A percentile compares a stretch with the other conserved stretches of the same genome.
Evolutionary conservation across 2,329 filamentous ascomycete genomes (phyloP).

Genomic region (Nemania diffusa): DNA sequence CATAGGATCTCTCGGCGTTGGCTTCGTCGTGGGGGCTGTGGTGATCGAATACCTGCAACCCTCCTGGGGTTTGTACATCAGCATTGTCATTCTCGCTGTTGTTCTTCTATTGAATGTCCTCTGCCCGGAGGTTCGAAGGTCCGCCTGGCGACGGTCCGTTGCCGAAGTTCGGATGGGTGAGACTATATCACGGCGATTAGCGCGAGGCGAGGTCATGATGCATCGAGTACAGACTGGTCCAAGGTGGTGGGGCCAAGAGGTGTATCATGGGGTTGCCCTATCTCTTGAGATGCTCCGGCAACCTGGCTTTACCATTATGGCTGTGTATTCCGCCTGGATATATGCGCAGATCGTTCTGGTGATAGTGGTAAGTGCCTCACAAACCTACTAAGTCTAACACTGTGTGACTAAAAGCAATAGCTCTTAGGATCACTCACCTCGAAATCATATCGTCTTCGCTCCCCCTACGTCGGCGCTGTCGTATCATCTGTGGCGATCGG

Average conservation of each 20-base stretch:
- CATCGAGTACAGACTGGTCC: slow-evolving; percentile 78
- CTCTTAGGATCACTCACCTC: slow-evolving; percentile 78
- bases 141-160: slow-evolving; percentile 74
- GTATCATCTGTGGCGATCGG: slow-evolving; percentile 75
- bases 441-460: slow-evolving; percentile 70
- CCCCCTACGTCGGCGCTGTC: slow-evolving; percentile 73
- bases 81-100: slow-evolving; percentile 72
- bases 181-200: slow-evolving; percentile 67
- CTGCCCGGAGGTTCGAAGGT: slow-evolving; percentile 76
- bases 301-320: slow-evolving; percentile 76
- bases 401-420: slow-evolving; percentile 36
- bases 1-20: slow-evolving; percentile 75
- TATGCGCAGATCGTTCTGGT: slow-evolving; percentile 80
- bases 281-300: slow-evolving; percentile 77
- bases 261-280: slow-evolving; percentile 75
- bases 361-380: slow-evolving; percentile 60
- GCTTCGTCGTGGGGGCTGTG: slow-evolving; percentile 76
- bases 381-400: not conserved
- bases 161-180: slow-evolving; percentile 68
- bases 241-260: slow-evolving; percentile 80
- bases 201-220: slow-evolving; percentile 79
- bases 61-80: slow-evolving; percentile 80
- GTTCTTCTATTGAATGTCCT: slow-evolving; percentile 76
- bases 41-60: slow-evolving; percentile 74
- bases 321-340: slow-evolving; percentile 80